These are phyloP conservation scores for Corylus americana DNA, from an alignment of 306 rosid species.

Conservation along the genomic window DNA sequence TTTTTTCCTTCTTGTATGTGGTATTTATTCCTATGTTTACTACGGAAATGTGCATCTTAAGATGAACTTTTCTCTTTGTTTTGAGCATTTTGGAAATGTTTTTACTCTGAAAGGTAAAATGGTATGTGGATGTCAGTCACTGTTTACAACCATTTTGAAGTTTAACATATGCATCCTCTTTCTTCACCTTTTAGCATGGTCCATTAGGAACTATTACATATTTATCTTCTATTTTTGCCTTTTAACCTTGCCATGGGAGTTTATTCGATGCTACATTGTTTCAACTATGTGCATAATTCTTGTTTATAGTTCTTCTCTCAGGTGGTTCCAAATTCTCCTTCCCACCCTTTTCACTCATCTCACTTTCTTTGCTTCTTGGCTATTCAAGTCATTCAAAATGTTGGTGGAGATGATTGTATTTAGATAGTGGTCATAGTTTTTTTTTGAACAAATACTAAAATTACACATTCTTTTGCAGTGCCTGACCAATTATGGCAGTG, in stretches of 20 bases:
- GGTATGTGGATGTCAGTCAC: too few species aligned
- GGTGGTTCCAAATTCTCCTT: not conserved
- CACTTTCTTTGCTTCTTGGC: not conserved
- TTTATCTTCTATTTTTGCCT: not conserved
- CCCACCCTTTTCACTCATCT: not conserved
- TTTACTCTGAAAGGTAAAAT: too few species aligned
- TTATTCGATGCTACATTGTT: not conserved
- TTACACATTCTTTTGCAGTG: constrained; percentile 23
- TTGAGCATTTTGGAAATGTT: too few species aligned
- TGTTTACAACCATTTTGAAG: too few species aligned
- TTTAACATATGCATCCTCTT: too few species aligned
- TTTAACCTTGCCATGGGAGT: not conserved
- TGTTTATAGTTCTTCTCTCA: not conserved
- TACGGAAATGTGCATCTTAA: too few species aligned
- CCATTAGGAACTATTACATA: not conserved
- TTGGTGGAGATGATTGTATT: not conserved
- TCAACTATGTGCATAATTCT: not conserved
- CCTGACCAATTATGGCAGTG: constrained; percentile 26
- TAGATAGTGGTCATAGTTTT: not conserved
- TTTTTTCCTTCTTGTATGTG: too few species aligned
- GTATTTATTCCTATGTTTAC: too few species aligned
- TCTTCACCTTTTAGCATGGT: not conserved
- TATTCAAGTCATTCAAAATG: not conserved
- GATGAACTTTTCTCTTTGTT: too few species aligned
- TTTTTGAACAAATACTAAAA: not conserved